A percentile compares a stretch with the other conserved stretches of the same genome.
These are phyloP conservation scores for Borovskyia barvae DNA, from an alignment of 208 protist species.

Conservation along the genomic window DNA sequence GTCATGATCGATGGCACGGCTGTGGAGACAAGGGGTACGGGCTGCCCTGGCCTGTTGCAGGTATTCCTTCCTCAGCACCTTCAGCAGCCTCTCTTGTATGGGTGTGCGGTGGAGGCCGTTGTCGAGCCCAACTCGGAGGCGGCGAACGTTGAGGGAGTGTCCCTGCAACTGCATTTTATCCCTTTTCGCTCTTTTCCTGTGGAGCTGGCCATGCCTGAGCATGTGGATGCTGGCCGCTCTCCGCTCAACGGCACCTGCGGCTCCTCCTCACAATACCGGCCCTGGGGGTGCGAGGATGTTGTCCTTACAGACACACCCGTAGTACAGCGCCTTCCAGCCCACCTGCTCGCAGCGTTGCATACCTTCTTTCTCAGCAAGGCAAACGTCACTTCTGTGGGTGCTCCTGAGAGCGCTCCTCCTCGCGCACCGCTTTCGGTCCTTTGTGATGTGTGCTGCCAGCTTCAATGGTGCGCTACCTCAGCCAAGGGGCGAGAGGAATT, in stretches of 20 bases:
- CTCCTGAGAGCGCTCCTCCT: neutral
- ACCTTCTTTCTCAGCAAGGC: neutral
- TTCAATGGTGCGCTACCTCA: constrained; percentile 13
- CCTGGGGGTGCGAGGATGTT: constrained; percentile 26
- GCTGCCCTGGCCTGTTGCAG: constrained; percentile 9
- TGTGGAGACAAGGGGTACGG: neutral
- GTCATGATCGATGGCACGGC: constrained; percentile 16
- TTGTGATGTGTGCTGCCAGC: constrained; percentile 12
- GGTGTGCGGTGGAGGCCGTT: constrained; percentile 16
- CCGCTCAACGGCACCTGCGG: neutral
- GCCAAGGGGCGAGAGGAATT: neutral
- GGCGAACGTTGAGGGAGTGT: neutral
- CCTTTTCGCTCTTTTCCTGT: constrained; percentile 20
- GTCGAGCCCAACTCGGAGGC: neutral
- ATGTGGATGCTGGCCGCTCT: neutral
- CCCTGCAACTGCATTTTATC: constrained; percentile 12
- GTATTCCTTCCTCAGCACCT: constrained; percentile 6
- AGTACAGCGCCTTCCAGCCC: constrained; percentile 6
- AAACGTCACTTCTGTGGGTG: neutral
- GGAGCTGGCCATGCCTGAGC: constrained; percentile 15
- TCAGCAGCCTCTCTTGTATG: constrained; percentile 4
- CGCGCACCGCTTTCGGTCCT: constrained; percentile 1
- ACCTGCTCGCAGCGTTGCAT: constrained; percentile 1
- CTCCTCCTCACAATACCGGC: neutral
- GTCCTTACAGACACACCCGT: constrained; percentile 13